Base-by-base conservation (phyloP, 2,329 filamentous ascomycete genomes). In the Trichophaea hybrida region DNA sequence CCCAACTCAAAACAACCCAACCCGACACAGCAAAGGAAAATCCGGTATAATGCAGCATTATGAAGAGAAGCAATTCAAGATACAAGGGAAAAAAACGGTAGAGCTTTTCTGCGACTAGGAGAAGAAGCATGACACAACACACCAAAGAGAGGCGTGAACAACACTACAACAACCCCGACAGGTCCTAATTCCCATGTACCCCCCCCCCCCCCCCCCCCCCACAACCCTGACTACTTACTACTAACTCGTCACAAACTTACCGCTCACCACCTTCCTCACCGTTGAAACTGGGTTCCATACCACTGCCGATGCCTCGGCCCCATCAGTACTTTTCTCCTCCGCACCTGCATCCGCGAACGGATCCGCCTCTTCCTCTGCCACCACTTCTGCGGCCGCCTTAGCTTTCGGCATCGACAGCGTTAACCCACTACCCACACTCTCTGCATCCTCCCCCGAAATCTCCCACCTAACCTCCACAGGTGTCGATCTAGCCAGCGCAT, bases 381-480 rank as follows among this genome's bases (percentile, higher is more conserved):
- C 73, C 49, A 78, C 73, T 50, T 78, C 78, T 69, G 85, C 86
- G 0, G 85, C 85, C 70, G 90, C 90, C 1, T 86, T 86, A 68
- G 88, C 83, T 58, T 77, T 78, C 59, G 74, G 75, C 32, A 63
- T 54, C 4, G 79, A 81, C 57, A 89, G 75, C 4, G 81, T 83
- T 59, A 96, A 79, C 7, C 82, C 82, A 65, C 81, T 85, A 0
- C 79, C 80, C 0, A 79, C 67, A 2, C 68, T 72, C 6, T 70
- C 64, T 13, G 74, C 73, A 35, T 78, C 73, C 43, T 78, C 70
- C 7, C 71, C 75, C 1, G 75, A 78, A 50, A 85, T 74, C 70
- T 95, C 89, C 82, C 90, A 96, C 59, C 84, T 78, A 0, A 87
- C 87, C 71, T 98, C 91, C 6, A 94, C 79, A 57, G 81, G 82